Percentiles rank a stretch among this genome's conserved stretches.
phyloP scores from a whole-genome alignment of 495 filamentous ascomycete species.

The Beverwykella pulmonaria region DNA sequence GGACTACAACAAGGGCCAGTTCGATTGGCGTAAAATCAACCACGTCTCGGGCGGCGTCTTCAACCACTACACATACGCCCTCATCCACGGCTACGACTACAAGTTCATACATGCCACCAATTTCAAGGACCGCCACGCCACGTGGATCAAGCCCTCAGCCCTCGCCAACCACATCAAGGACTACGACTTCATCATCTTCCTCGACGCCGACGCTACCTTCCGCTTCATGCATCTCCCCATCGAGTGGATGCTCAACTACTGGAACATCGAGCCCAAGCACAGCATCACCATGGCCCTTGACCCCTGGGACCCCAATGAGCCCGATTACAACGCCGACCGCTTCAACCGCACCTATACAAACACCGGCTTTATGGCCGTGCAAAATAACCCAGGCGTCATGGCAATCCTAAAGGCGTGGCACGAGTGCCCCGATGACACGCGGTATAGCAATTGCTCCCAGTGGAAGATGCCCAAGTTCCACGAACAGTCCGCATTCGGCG shows the following conservation, averaged over 20 bases:
- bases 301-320: conserved; percentile 22
- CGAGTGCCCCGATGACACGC: conserved; percentile 43
- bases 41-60: conserved; percentile 35
- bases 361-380: conserved; percentile 49
- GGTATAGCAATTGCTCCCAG: conserved; percentile 44
- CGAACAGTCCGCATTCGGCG: conserved; percentile 49
- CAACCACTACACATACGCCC: conserved; percentile 44
- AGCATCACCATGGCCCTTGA: conserved; percentile 51
- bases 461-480: conserved; percentile 46
- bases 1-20: conserved; percentile 22
- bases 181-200: conserved; percentile 55
- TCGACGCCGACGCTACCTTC: conserved; percentile 56
- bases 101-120: conserved; percentile 48
- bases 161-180: conserved; percentile 50
- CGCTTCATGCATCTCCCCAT: conserved; percentile 53
- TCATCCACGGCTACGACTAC: conserved; percentile 59
- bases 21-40: conserved; percentile 28
- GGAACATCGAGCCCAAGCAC: conserved; percentile 50
- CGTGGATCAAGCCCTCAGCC: conserved; percentile 55
- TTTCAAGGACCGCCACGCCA: conserved; percentile 44
- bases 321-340: conserved; percentile 41
- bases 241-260: conserved; percentile 61
- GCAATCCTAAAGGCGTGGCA: conserved; percentile 48
- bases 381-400: conserved; percentile 42
- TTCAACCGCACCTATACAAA: conserved; percentile 44